These are phyloP conservation scores for Aspergillus chevalieri DNA, from an alignment of 2,329 filamentous ascomycete genomes.

Conservation along the genomic window DNA sequence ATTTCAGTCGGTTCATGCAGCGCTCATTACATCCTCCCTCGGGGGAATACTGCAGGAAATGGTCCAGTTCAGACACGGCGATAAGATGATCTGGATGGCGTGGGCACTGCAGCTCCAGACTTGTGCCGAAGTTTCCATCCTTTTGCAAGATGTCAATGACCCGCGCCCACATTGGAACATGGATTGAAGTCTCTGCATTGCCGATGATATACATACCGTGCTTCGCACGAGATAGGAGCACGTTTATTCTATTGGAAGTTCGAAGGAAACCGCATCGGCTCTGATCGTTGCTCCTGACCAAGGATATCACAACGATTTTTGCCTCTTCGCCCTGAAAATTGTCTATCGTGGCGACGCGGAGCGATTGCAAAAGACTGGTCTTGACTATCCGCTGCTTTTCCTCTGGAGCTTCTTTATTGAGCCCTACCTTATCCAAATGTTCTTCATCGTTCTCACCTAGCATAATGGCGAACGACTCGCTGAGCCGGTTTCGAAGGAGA, in stretches of 20 bases:
- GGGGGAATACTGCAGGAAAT: conserved; percentile 52
- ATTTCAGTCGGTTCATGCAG: conserved; percentile 43
- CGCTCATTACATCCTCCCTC: conserved; percentile 56
- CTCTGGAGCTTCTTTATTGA: conserved; percentile 21
- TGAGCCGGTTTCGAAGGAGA: conserved; percentile 37
- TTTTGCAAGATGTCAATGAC: conserved; percentile 50
- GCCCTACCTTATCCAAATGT: conserved; percentile 42
- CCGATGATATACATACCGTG: conserved; percentile 69
- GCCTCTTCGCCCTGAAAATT: conserved; percentile 76
- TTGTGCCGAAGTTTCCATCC: conserved; percentile 43
- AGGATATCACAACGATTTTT: conserved; percentile 62
- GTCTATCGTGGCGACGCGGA: conserved; percentile 61
- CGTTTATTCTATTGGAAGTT: conserved; percentile 63
- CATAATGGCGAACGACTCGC: conserved; percentile 52
- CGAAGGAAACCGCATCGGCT: conserved; percentile 59
- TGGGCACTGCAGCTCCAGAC: conserved; percentile 53
- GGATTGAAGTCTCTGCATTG: conserved; percentile 52
- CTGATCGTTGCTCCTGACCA: conserved; percentile 62
- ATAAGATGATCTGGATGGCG: conserved; percentile 53
- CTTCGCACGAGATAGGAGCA: conserved; percentile 59
- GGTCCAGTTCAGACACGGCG: conserved; percentile 47
- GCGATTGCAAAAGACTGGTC: conserved; percentile 41
- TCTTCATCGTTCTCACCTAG: conserved; percentile 59
- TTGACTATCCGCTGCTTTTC: conserved; percentile 23
- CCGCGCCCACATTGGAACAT: conserved; percentile 58